Evolutionary conservation across 1,139 yeast species (phyloP), one percentile per base, ranked within the genome.

Genomic region (Candida buenavistaensis): DNA sequence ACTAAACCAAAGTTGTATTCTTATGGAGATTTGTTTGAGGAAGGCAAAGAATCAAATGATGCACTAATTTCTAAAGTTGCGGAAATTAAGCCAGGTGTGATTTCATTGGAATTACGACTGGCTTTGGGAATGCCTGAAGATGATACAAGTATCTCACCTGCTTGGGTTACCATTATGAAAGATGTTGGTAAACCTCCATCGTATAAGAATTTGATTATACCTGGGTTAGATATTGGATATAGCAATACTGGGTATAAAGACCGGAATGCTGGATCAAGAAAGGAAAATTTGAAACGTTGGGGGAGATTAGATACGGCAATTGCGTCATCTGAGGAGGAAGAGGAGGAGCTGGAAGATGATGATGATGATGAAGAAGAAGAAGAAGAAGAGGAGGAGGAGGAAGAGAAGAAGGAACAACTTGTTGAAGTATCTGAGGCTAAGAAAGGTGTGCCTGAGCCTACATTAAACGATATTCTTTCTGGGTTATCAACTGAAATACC

Each of bases 161-260:
- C 97, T 0, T 92, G 97, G 97, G 70, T 84, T 14, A 57, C 72
- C 4, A 73, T 76, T 28, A 83, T 90, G 89, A 72, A 72, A 36
- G 70, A 76, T 37, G 52, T 77, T 14, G 97, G 97, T 0, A 80
- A 86, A 22, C 97, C 98, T 0, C 96, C 96, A 0, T 72, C 90
- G 11, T 92, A 89, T 55, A 80, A 80, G 3, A 71, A 78, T 23
- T 62, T 87, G 53, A 59, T 69, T 21, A 75, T 87, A 5, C 88
- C 77, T 1, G 77, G 76, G 0, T 73, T 47, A 68, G 85, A 44
- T 59, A 47, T 49, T 2, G 59, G 58, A 24, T 70, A 70, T 43
- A 48, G 55, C 6, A 70, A 70, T 39, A 51, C 51, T 12, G 75
- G 75, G 0, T 70, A 70, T 40, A 38, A 32, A 30, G 46, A 59